These are phyloP conservation scores for Imleria badia DNA, from an alignment of 768 basidiomycete species.

Conservation along the genomic window DNA sequence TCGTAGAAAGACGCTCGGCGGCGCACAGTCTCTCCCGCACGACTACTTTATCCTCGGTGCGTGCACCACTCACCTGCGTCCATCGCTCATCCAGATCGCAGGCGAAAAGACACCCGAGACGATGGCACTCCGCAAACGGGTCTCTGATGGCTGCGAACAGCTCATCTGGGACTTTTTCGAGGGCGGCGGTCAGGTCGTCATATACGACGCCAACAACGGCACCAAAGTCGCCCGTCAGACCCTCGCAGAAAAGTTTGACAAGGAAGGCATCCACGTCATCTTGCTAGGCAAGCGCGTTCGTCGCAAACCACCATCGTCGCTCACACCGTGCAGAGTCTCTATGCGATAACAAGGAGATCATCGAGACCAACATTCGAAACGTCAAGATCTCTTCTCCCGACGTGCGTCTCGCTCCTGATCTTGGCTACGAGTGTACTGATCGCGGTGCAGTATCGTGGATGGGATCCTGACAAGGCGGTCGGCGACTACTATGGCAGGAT, in stretches of 20 bases:
- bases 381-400: constrained; percentile 99
- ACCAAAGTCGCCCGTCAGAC: constrained; percentile 61
- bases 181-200: constrained; percentile 89
- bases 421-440: constrained; percentile 6
- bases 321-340: constrained; percentile 63
- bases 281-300: constrained; percentile 65
- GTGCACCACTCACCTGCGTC: constrained; percentile 5
- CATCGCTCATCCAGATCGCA: constrained; percentile 23
- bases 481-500: constrained; percentile 93
- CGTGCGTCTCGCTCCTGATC: constrained; percentile 46
- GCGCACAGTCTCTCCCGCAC: constrained; percentile 80
- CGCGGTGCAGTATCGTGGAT: constrained; percentile 72
- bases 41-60: constrained; percentile 90
- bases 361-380: constrained; percentile 90
- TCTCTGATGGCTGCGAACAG: constrained; percentile 84
- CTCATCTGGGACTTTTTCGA: constrained; percentile 88
- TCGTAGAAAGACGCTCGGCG: constrained; percentile 84
- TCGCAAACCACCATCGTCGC: neutral
- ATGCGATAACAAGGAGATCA: constrained; percentile 90
- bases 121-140: constrained; percentile 65
- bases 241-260: constrained; percentile 83
- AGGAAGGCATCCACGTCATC: constrained; percentile 86
- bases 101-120: constrained; percentile 84
- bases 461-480: constrained; percentile 91
- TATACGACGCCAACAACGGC: constrained; percentile 98